These are phyloP conservation scores for Linum trigynum DNA, from an alignment of 345 rosid genomes.

Conservation along the genomic window DNA sequence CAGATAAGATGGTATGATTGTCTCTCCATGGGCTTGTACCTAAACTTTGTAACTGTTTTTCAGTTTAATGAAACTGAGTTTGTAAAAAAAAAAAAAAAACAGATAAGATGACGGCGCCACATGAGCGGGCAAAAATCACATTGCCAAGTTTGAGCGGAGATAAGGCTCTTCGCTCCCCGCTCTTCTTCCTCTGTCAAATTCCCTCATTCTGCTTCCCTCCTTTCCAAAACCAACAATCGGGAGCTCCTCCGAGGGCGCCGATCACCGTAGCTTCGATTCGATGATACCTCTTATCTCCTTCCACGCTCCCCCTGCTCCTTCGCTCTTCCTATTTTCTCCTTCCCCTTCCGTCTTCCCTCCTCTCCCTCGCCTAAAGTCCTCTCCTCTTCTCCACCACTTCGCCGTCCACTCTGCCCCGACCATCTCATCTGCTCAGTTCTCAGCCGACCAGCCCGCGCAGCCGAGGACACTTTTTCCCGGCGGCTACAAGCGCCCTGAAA, in stretches of 20 bases:
- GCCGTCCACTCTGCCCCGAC: slow-evolving; percentile 29
- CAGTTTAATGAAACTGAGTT: too few relatives aligned
- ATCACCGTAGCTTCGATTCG: background rate
- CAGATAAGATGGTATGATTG: too few relatives aligned
- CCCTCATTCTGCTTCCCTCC: background rate
- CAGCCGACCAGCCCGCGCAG: slow-evolving; percentile 21
- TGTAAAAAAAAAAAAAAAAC: too few relatives aligned
- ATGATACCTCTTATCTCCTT: slow-evolving; percentile 35
- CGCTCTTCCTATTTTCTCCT: slow-evolving; percentile 14
- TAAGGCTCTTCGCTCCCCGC: background rate
- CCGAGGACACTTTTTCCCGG: slow-evolving; percentile 82
- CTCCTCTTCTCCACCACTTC: slow-evolving; percentile 19
- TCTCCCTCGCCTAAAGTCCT: slow-evolving; percentile 21
- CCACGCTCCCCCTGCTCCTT: slow-evolving; percentile 2
- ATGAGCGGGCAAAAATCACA: too few relatives aligned
- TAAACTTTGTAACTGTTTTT: too few relatives aligned
- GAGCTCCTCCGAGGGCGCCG: background rate
- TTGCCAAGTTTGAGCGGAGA: too few relatives aligned
- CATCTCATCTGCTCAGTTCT: slow-evolving; percentile 18
- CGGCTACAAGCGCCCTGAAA: slow-evolving; percentile 83
- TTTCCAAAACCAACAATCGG: background rate
- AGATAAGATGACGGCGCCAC: too few relatives aligned
- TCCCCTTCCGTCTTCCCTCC: slow-evolving; percentile 10
- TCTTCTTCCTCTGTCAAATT: background rate
- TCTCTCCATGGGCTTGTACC: too few relatives aligned